Evolutionary conservation across 441 rosid genomes (phyloP).

Genomic region (Pelargonium fulgidum): DNA sequence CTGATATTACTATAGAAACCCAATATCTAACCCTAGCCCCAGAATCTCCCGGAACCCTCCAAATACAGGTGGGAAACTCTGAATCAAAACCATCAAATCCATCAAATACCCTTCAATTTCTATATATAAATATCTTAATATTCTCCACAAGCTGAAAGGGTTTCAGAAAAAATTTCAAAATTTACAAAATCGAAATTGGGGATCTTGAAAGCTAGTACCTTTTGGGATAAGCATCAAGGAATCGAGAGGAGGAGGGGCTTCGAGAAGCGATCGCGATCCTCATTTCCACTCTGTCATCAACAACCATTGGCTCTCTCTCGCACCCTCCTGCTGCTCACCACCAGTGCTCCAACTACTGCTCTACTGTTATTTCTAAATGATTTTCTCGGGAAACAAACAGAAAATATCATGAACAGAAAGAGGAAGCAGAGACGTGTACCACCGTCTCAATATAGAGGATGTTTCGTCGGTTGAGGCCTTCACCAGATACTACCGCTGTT

Average conservation of each 20-base stretch:
- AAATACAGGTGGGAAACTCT: constrained; percentile 19
- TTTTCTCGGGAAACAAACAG: constrained; percentile 1
- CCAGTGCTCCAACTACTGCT: too few relatives aligned
- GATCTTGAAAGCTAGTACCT: constrained; percentile 18
- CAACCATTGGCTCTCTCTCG: not conserved
- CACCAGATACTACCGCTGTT: not conserved
- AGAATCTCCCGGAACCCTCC: constrained; percentile 18
- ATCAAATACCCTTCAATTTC: not conserved
- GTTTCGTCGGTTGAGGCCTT: not conserved
- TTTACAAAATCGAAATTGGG: not conserved
- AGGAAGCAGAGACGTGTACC: not conserved
- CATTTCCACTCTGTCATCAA: constrained; percentile 16
- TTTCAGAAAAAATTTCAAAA: not conserved
- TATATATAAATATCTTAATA: too few relatives aligned
- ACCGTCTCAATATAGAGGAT: constrained; percentile 1
- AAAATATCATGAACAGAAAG: not conserved
- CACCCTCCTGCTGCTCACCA: too few relatives aligned
- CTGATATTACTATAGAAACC: constrained; percentile 11
- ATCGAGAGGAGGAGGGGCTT: constrained; percentile 20
- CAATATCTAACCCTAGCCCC: constrained; percentile 16
- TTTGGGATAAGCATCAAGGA: constrained; percentile 15
- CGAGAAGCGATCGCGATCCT: not conserved
- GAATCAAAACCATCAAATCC: constrained; percentile 18
- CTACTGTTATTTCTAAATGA: too few relatives aligned
- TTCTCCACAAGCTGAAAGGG: not conserved